phyloP scores from a whole-genome alignment of 208 protist species.

The Acanthamoeba lenticulata region DNA sequence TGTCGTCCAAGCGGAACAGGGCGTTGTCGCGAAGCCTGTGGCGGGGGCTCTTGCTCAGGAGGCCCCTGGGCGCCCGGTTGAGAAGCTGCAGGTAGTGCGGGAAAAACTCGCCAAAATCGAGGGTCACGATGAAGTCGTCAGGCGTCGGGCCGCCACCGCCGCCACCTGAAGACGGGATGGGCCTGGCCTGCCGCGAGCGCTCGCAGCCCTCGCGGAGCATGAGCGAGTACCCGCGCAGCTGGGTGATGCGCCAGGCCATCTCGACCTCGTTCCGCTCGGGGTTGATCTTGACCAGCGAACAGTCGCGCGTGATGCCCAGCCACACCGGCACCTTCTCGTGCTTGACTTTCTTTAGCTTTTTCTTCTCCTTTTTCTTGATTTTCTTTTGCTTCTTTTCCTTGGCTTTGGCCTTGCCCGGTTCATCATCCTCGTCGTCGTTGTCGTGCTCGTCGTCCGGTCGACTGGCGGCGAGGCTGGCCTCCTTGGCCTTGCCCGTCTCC shows the following conservation, averaged over 20 bases:
- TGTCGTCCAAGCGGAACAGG: not conserved
- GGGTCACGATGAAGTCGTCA: conserved; percentile 11
- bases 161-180: too few species aligned
- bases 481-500: not conserved
- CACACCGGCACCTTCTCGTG: conserved; percentile 43
- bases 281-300: conserved; percentile 61
- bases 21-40: not conserved
- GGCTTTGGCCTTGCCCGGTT: not conserved
- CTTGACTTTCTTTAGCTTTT: conserved; percentile 37
- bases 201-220: not conserved
- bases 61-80: not conserved
- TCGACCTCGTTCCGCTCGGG: conserved; percentile 32
- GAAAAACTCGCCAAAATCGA: conserved; percentile 53
- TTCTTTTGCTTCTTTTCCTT: not conserved
- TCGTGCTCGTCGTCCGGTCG: not conserved
- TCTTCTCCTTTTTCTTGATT: not conserved
- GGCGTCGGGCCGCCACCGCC: too few species aligned
- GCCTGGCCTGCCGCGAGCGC: not conserved
- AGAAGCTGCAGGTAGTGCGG: conserved; percentile 44
- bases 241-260: conserved; percentile 34
- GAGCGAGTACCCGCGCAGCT: not conserved
- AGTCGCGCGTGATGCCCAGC: conserved; percentile 45
- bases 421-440: not conserved
- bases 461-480: not conserved
- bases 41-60: not conserved